A percentile compares a stretch with the other conserved stretches of the same genome.
Conservation (phyloP, 2,329 filamentous ascomycete genomes). For the Westerdykella sp. region DNA sequence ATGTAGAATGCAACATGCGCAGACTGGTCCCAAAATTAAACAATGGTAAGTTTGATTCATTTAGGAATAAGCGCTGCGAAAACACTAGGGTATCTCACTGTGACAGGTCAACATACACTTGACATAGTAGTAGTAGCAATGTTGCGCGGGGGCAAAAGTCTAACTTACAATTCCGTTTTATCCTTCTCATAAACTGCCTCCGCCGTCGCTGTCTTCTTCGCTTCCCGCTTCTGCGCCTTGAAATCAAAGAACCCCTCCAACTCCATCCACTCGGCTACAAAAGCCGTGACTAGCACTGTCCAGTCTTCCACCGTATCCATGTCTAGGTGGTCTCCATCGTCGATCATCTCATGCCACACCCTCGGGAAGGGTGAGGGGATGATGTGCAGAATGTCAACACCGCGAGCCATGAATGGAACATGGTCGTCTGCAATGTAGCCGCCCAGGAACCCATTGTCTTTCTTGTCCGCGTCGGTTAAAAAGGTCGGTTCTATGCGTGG, state of each 20-base stretch:
- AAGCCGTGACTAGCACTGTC: slow-evolving; percentile 76
- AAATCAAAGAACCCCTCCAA: slow-evolving; percentile 32
- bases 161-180: slow-evolving; percentile 36
- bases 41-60: neutral
- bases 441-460: slow-evolving; percentile 45
- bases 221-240: slow-evolving; percentile 12
- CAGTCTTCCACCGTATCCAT: slow-evolving; percentile 78
- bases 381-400: slow-evolving; percentile 86
- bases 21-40: neutral
- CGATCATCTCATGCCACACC: slow-evolving; percentile 81
- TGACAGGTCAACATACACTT: slow-evolving; percentile 13
- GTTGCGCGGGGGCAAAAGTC: slow-evolving; percentile 1
- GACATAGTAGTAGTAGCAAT: neutral
- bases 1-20: neutral
- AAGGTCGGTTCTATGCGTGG: slow-evolving; percentile 46
- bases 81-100: slow-evolving; percentile 28
- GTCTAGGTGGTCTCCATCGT: slow-evolving; percentile 83
- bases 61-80: neutral
- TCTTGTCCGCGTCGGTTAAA: slow-evolving; percentile 53
- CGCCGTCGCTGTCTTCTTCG: slow-evolving; percentile 3
- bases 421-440: slow-evolving; percentile 78
- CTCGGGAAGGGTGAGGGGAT: slow-evolving; percentile 77
- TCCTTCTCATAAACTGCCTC: slow-evolving; percentile 3
- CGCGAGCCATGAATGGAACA: slow-evolving; percentile 79
- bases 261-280: slow-evolving; percentile 91